Conservation (phyloP, 106 monocot genomes). For the Acorus gramineus region DNA sequence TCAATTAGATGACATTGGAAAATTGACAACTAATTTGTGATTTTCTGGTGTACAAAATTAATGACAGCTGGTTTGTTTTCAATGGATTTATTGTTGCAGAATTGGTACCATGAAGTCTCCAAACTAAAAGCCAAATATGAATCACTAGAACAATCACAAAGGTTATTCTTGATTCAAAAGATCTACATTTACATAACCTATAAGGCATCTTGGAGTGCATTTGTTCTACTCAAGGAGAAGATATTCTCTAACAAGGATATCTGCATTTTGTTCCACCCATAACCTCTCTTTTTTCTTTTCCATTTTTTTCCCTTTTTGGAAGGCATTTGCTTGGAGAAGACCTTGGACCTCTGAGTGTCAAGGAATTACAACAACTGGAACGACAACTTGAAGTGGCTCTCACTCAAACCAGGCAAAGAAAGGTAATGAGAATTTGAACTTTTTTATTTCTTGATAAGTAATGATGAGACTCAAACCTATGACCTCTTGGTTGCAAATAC, state of each 20-base stretch:
- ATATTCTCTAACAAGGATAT: no score
- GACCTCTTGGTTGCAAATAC: no score
- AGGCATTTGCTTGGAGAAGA: slow-evolving; percentile 90
- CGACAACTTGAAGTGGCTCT: slow-evolving; percentile 69
- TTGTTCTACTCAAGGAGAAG: no score
- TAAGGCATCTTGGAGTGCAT: no score
- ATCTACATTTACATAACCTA: no score
- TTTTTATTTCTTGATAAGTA: no score
- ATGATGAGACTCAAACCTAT: no score
- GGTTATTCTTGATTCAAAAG: slow-evolving; percentile 15
- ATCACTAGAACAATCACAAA: slow-evolving; percentile 58
- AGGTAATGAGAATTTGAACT: slow-evolving; percentile 21
- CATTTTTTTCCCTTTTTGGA: neutral
- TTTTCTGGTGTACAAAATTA: no score
- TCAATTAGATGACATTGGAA: no score
- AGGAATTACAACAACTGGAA: slow-evolving; percentile 79
- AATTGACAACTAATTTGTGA: no score
- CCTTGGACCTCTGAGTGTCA: slow-evolving; percentile 77
- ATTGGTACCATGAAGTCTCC: slow-evolving; percentile 70
- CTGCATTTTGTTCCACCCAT: no score
- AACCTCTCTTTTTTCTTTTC: no score
- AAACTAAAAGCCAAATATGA: slow-evolving; percentile 79
- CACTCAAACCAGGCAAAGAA: slow-evolving; percentile 69
- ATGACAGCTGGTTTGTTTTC: neutral
- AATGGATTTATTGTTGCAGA: slow-evolving; percentile 19